Conservation (phyloP, 2,329 filamentous ascomycete genomes). For the Cytospora chrysosperma region DNA sequence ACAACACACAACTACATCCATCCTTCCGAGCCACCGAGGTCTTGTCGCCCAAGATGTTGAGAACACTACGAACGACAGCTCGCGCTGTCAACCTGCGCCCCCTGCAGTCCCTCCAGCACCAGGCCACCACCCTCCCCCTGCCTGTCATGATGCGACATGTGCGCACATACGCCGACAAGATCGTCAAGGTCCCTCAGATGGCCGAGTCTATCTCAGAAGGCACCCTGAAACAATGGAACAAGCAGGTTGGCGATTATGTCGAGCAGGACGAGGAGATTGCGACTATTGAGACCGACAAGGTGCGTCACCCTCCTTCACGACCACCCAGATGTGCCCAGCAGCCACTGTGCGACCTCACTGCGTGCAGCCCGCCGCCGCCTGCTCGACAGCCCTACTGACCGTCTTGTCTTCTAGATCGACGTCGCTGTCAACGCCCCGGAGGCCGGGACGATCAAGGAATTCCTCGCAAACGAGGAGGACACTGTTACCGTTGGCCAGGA, state of each 20-base stretch:
- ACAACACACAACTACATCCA: too few relatives aligned
- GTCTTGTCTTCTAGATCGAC: conserved; percentile 66
- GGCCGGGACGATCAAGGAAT: conserved; percentile 86
- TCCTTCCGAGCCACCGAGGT: background rate
- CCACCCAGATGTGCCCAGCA: background rate
- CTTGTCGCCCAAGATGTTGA: conserved; percentile 18
- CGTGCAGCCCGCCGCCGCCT: background rate
- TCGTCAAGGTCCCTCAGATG: conserved; percentile 96
- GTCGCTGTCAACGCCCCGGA: conserved; percentile 93
- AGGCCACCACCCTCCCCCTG: conserved; percentile 35
- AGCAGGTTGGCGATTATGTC: conserved; percentile 88
- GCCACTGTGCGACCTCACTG: background rate
- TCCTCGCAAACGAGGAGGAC: conserved; percentile 89
- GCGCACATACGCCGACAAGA: conserved; percentile 70
- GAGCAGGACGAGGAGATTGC: conserved; percentile 97
- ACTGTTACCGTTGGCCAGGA: conserved; percentile 95
- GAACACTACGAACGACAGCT: conserved; percentile 30
- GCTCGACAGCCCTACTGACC: conserved; percentile 8
- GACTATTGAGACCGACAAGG: conserved; percentile 99
- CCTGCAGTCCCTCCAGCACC: conserved; percentile 32
- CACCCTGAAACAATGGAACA: conserved; percentile 92
- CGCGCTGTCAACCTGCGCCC: conserved; percentile 34
- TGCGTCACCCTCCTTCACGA: conserved; percentile 37
- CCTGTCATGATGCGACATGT: conserved; percentile 56
- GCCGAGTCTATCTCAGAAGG: conserved; percentile 98